phyloP scores from a whole-genome alignment of 495 filamentous ascomycete genomes.

The Penicillium lagena region DNA sequence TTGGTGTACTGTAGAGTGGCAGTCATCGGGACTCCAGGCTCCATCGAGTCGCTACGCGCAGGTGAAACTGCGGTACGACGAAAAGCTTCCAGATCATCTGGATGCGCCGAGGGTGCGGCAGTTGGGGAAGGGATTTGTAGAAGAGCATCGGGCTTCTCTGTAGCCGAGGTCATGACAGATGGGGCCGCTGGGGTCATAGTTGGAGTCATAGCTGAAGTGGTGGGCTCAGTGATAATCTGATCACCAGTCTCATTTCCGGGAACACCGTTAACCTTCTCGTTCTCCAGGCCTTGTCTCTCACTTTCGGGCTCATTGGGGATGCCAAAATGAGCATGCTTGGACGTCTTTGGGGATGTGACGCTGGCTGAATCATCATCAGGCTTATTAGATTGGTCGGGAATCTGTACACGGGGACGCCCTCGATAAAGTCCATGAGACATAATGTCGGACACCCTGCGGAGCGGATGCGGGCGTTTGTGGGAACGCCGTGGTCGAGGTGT shows the following conservation, averaged over 20 bases:
- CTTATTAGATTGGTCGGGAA: conserved; percentile 6
- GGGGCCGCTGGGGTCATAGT: too few species aligned
- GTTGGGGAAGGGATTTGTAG: conserved; percentile 5
- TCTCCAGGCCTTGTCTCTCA: conserved; percentile 7
- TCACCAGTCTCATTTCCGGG: background rate
- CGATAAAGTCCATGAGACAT: conserved; percentile 32
- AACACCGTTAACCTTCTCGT: background rate
- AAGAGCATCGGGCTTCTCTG: conserved; percentile 8
- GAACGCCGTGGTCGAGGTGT: conserved; percentile 58
- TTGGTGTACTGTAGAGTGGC: conserved; percentile 49
- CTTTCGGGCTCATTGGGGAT: conserved; percentile 38
- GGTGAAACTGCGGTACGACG: conserved; percentile 16
- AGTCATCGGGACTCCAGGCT: conserved; percentile 16
- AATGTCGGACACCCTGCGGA: conserved; percentile 35
- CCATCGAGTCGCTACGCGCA: conserved; percentile 25
- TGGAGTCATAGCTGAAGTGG: background rate
- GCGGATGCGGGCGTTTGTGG: conserved; percentile 25
- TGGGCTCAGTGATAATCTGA: background rate
- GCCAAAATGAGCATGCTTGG: conserved; percentile 45
- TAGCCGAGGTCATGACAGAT: background rate
- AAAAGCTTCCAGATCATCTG: conserved; percentile 19
- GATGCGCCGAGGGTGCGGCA: background rate
- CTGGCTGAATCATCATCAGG: conserved; percentile 3
- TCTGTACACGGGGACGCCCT: conserved; percentile 18
- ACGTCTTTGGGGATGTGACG: conserved; percentile 9